phyloP scores from a whole-genome alignment of 1,139 yeast species.

The Hemisphaericaspora subhashii region DNA sequence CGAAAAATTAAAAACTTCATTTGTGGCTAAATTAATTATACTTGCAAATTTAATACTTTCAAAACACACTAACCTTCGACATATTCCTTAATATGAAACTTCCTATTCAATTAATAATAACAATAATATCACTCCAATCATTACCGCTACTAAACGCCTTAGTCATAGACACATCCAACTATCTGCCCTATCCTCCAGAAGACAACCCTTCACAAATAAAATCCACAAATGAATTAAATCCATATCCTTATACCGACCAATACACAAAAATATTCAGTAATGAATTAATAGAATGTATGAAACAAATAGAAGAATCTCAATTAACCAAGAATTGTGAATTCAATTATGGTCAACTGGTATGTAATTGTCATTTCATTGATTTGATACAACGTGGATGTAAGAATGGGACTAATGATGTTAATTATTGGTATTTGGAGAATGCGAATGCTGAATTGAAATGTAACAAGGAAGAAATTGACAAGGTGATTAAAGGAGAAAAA shows the following conservation, averaged over 20 bases:
- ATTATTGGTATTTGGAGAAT: slow-evolving; percentile 10
- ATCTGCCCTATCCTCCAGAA: slow-evolving; percentile 4
- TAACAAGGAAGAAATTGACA: neutral
- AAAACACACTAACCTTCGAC: neutral
- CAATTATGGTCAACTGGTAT: neutral
- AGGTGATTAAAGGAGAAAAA: neutral
- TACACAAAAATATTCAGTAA: slow-evolving; percentile 6
- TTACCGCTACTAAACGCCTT: neutral
- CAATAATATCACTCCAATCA: neutral
- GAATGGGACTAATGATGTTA: slow-evolving; percentile 6
- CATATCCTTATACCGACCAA: slow-evolving; percentile 8
- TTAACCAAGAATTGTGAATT: slow-evolving; percentile 5
- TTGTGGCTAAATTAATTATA: too few species aligned
- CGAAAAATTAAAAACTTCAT: too few species aligned
- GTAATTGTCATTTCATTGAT: slow-evolving; percentile 9
- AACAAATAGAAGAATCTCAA: slow-evolving; percentile 3
- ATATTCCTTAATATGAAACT: neutral
- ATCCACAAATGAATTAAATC: neutral
- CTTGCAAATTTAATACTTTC: too few species aligned
- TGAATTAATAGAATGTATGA: slow-evolving; percentile 11
- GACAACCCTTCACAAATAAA: slow-evolving; percentile 2
- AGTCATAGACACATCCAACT: slow-evolving; percentile 6
- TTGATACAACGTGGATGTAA: slow-evolving; percentile 8
- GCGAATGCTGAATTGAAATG: slow-evolving; percentile 5
- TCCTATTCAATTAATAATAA: neutral